These are phyloP conservation scores for Ophiocordyceps camponoti-floridani DNA, from an alignment of 2,329 filamentous ascomycete species.

Conservation along the genomic window DNA sequence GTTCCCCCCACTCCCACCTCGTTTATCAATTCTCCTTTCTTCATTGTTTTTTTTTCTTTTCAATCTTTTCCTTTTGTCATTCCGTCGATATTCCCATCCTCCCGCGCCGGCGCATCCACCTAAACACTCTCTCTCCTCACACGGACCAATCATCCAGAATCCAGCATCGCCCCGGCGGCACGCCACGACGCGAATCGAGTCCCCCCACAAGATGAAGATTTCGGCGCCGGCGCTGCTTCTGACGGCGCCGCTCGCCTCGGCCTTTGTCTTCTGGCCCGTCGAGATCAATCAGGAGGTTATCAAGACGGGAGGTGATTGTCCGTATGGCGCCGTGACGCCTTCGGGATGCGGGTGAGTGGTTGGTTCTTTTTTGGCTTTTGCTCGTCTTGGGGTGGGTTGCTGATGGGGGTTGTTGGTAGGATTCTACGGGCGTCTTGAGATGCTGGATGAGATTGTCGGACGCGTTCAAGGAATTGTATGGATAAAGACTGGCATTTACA, in stretches of 20 bases:
- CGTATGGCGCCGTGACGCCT: conserved; percentile 36
- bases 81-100: not conserved
- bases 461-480: too few species aligned
- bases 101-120: too few species aligned
- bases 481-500: too few species aligned
- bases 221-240: conserved; percentile 11
- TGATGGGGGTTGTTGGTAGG: too few species aligned
- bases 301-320: conserved; percentile 30
- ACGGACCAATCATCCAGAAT: too few species aligned
- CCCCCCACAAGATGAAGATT: not conserved
- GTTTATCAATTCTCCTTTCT: not conserved
- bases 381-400: not conserved
- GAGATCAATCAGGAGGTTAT: conserved; percentile 30
- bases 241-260: conserved; percentile 24
- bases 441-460: not conserved
- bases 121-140: too few species aligned
- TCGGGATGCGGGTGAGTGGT: conserved; percentile 34
- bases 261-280: conserved; percentile 37
- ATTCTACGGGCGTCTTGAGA: too few species aligned
- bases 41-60: not conserved
- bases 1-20: conserved; percentile 1
- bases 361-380: not conserved
- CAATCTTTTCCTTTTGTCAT: not conserved
- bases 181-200: too few species aligned
- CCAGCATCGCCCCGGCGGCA: too few species aligned